Evolutionary conservation across 2,329 filamentous ascomycete genomes (phyloP).

Genomic region (Monosporascus sp.): DNA sequence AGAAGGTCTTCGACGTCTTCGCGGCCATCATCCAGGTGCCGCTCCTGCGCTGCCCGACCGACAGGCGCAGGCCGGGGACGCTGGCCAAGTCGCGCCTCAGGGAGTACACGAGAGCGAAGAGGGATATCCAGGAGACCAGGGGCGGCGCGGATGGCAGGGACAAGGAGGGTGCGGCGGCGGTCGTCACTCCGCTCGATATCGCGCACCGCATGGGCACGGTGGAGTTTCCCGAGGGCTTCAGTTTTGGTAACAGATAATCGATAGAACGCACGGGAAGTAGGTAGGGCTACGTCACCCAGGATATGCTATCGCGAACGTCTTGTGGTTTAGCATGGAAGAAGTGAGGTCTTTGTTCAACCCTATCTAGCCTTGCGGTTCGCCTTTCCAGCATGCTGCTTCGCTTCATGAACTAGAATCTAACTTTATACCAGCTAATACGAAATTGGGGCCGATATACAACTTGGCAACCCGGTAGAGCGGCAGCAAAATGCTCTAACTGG

Average conservation of each 20-base stretch:
- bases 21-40: constrained; percentile 43
- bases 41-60: constrained; percentile 38
- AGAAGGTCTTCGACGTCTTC: constrained; percentile 42
- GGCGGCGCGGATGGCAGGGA: not conserved
- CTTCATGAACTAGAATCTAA: too few species aligned
- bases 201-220: constrained; percentile 18
- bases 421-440: too few species aligned
- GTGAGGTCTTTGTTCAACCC: not conserved
- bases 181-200: constrained; percentile 13
- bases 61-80: constrained; percentile 35
- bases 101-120: constrained; percentile 38
- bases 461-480: too few species aligned
- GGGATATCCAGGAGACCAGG: constrained; percentile 21
- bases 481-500: too few species aligned
- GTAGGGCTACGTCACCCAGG: too few species aligned
- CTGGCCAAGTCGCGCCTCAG: constrained; percentile 35
- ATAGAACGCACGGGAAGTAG: too few species aligned
- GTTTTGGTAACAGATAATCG: not conserved
- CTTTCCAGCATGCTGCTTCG: too few species aligned
- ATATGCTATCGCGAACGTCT: too few species aligned
- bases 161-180: not conserved
- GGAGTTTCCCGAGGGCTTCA: constrained; percentile 18
- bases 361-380: not conserved
- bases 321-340: too few species aligned
- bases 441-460: too few species aligned